phyloP scores from a whole-genome alignment of 306 rosid genomes.

The Corylus avellana region DNA sequence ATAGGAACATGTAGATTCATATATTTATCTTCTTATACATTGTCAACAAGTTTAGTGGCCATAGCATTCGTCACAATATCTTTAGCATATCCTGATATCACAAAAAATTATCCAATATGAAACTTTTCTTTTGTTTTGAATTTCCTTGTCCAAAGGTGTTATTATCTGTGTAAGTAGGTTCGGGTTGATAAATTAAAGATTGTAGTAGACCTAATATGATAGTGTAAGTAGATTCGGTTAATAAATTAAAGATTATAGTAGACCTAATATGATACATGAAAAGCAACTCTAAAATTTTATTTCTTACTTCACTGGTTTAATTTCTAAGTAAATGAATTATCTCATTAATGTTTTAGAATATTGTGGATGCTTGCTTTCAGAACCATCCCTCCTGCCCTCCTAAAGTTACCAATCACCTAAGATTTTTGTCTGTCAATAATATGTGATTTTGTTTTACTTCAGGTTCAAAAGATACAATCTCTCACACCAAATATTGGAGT shows the following conservation, averaged over 20 bases:
- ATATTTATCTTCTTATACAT: no score
- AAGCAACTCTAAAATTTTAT: not conserved
- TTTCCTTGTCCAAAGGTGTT: not conserved
- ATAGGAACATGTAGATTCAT: no score
- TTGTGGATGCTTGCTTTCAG: not conserved
- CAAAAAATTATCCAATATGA: not conserved
- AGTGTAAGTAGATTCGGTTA: not conserved
- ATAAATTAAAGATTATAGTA: no score
- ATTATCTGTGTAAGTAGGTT: no score
- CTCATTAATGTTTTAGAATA: not conserved
- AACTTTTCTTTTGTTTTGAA: not conserved
- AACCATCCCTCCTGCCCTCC: not conserved
- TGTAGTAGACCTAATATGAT: not conserved
- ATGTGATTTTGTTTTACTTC: slow-evolving; percentile 28
- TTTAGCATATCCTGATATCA: not conserved
- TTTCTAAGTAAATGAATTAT: not conserved
- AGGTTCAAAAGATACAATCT: slow-evolving; percentile 87
- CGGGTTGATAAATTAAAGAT: not conserved
- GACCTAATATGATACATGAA: not conserved
- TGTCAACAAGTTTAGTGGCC: no score
- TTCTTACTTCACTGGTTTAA: not conserved
- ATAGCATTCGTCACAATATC: not conserved
- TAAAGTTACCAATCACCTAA: not conserved
- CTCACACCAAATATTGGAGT: slow-evolving; percentile 94
- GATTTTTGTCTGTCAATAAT: not conserved